Evolutionary conservation across 192 early-diverging fungal species (phyloP), one percentile per base, ranked within the genome.

Genomic region (Phlyctochytrium bullatum): DNA sequence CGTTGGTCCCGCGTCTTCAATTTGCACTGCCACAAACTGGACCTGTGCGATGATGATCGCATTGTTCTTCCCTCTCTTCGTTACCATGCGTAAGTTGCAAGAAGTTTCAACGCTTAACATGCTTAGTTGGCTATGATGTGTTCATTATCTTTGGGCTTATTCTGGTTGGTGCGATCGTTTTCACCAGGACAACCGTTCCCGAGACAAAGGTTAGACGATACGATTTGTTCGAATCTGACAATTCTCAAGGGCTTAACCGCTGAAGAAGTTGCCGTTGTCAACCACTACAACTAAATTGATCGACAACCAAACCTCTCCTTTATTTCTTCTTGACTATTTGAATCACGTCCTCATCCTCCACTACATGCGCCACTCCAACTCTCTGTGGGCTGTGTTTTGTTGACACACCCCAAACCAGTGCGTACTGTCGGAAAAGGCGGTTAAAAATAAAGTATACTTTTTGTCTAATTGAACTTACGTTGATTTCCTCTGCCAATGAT

Each of bases 321-420:
- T 75, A 73, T 69, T 76, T 78, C 63, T 75, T 77, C 68, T 78
- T 78, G 23, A 78, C 69, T 36, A 80, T 73, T 66, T 83, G 79
- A 35, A 99, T 88, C 29, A 99, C 95, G 78, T 99, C 97, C 68
- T 96, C 96, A 77, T 97, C 91, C 52, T 95, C 85, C 32, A 82
- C 56, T 52, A 88, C 63, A 65, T 96, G 94, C 6, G 88, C 80
- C 36, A 84, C 25, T 2, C 96, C 95, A 1, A 94, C 97, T 64
- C 93, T 88, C 76, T 99, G 97, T 30, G 97, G 97, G 71, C 88
- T 94, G 79, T 99, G 95, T 73, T 99, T 99, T 60, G 97, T 88
- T 17, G 94, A 96, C 47, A 82, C 87, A 31, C 93, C 93, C 97
- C 97, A 99, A 14, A 99, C 94, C 36, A 99, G 80, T 1, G 97